Base-by-base conservation (phyloP, 2,329 filamentous ascomycete genomes). In the Diplodia sapinea region DNA sequence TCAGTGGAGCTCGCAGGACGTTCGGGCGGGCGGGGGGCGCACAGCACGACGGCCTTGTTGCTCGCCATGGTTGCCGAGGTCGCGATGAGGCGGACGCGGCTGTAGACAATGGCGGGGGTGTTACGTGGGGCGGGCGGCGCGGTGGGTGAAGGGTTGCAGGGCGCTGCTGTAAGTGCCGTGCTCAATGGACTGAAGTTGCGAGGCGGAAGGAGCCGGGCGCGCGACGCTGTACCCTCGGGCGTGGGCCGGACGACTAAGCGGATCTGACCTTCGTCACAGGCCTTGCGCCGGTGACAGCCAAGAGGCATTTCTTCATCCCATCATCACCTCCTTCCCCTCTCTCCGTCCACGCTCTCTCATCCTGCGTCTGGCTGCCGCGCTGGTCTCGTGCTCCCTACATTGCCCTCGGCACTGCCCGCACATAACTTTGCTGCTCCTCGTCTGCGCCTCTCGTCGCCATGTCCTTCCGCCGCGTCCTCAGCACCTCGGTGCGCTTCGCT, bases 31-130 rank as follows among this genome's bases (percentile, higher is more conserved):
- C 55, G 64, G 61, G 55, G 59, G 33, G 64, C 64, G 64, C 23
- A 73, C 78, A 72, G 69, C 36, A 79, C 78, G 78, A 79, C 77
- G 54, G 76, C 73, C 55, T 71, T 73, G 71, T 77, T 78, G 71
- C 78, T 76, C 72, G 79, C 79, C 80, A 82, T 82, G 69, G 69
- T 74, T 73, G 65, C 68, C 67, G 66, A 29, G 31, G 36, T 33
- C 31, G 62, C 31, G 43, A 13, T 26, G 23, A 33, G 63, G 17
- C 23, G 43, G 17, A 47, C n/a, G 49, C n/a, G 12, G 50, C 62
- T 47, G 63, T 38, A 69, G 43, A 40, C 66, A 69, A 68, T 63
- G 43, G 63, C 66, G 49, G 70, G 33, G 71, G 72, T 70, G 72
- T 74, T 74, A 76, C 76, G 77, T 74, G 71, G 71, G 73, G 69